Evolutionary conservation across 441 rosid species (phyloP), one percentile per base, ranked within the genome.

Genomic region (Pelargonium australe): DNA sequence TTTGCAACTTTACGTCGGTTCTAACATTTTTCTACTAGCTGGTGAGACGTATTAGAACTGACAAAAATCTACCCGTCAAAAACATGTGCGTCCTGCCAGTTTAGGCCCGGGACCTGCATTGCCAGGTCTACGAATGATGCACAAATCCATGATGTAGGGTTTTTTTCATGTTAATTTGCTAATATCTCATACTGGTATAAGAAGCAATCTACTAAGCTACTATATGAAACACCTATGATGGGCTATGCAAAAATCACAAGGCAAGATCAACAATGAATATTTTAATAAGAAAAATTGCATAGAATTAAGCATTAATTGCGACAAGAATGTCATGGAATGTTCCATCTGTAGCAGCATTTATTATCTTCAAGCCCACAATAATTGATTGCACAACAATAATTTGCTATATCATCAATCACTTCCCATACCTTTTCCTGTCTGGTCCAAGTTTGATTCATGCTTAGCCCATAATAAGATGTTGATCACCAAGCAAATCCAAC

Each of bases 111-210:
- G 37, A 31, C 37, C 37, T 31, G 37, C 4, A 4, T 31, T 3
- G 37, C 37, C 37, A 31, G 37, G 37, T 31, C 3, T 14, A 49
- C 57, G 16, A 11, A 49, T 13, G n/a, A 13, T 45, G 13, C 51
- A 45, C 51, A 45, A 45, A 49, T 49, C 6, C 57, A 49, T 49
- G 57, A 72, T 57, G 60, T 57, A 34, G 25, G 68, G 41, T 68
- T 66, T 13, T 44, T 66, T 11, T 25, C 55, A 23, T 69, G 16
- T 66, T 28, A 31, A 34, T 74, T 25, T 37, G 5, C 28, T 66
- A 44, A n/a, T 67, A 72, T 70, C 69, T 34, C 47, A 43, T 65
- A 61, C 49, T 43, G 34, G 65, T 19, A 72, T 70, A 57, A 75
- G 73, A 68, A 43, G 62, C 68, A 74, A 70, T 76, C 57, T 49